Evolutionary conservation across 1,139 yeast species (phyloP).

Genomic region (Protomyces inundatus): DNA sequence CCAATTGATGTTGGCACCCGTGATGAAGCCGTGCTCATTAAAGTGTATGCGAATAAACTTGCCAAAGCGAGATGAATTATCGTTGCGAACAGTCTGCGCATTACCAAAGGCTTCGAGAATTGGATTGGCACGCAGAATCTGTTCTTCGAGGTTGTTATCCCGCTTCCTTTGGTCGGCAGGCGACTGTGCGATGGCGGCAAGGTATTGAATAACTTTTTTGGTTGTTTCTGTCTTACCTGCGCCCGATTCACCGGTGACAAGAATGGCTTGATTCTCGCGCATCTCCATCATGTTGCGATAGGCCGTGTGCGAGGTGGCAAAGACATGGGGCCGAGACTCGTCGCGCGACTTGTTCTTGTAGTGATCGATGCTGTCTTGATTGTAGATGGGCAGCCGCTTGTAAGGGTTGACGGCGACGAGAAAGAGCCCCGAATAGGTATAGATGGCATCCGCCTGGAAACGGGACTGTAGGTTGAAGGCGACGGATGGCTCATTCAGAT

Average conservation of each 20-base stretch:
- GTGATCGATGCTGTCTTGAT: conserved; percentile 50
- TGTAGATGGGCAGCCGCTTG: conserved; percentile 68
- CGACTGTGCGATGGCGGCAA: conserved; percentile 65
- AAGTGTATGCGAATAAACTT: conserved; percentile 89
- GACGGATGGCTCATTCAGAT: conserved; percentile 90
- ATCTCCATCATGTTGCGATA: conserved; percentile 67
- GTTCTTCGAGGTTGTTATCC: conserved; percentile 57
- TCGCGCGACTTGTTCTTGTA: conserved; percentile 47
- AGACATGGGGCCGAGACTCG: conserved; percentile 74
- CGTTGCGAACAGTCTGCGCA: conserved; percentile 90
- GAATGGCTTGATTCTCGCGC: conserved; percentile 74
- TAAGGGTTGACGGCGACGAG: conserved; percentile 96
- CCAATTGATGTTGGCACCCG: conserved; percentile 93
- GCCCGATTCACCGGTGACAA: conserved; percentile 97
- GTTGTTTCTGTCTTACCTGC: conserved; percentile 98
- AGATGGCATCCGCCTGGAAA: conserved; percentile 71
- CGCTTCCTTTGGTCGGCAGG: conserved; percentile 26
- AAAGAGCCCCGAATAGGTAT: conserved; percentile 77
- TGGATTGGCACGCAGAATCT: conserved; percentile 90
- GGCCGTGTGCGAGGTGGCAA: conserved; percentile 85
- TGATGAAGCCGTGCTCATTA: conserved; percentile 56
- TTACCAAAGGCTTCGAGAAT: conserved; percentile 95
- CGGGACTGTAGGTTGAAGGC: conserved; percentile 73
- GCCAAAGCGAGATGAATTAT: conserved; percentile 95
- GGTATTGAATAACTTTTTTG: conserved; percentile 87